These are phyloP conservation scores for Neckera pumila DNA, from an alignment of 225 moss, liverwort and hornwort genomes.

Conservation along the genomic window DNA sequence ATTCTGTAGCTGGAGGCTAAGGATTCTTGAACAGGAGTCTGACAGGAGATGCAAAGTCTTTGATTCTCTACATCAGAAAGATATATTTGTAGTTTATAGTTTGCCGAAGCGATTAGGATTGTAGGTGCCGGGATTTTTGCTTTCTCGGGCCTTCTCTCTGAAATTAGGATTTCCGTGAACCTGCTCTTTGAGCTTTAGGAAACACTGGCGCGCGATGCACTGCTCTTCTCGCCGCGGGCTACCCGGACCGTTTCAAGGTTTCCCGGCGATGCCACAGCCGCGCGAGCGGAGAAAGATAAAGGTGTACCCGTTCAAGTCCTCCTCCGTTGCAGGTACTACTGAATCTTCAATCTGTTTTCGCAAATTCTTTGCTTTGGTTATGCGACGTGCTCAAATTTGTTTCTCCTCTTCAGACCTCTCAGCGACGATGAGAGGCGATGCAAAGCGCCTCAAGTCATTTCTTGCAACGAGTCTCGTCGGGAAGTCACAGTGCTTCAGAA, in stretches of 20 bases:
- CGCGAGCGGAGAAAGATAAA: constrained; percentile 70
- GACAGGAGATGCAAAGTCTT: not conserved
- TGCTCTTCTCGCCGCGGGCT: constrained; percentile 6
- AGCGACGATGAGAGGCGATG: constrained; percentile 72
- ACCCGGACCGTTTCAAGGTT: not conserved
- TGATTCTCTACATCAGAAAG: not conserved
- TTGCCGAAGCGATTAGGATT: not conserved
- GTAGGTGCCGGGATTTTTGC: not conserved
- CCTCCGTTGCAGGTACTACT: constrained; percentile 49
- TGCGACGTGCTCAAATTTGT: not conserved
- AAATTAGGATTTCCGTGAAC: not conserved
- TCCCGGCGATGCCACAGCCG: constrained; percentile 20
- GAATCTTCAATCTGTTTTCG: not conserved
- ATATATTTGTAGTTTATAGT: not conserved
- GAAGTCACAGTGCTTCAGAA: constrained; percentile 85
- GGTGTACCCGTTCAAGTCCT: constrained; percentile 67
- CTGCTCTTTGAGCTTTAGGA: constrained; percentile 6
- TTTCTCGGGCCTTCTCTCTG: not conserved
- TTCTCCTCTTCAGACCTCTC: constrained; percentile 38
- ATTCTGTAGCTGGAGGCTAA: not conserved
- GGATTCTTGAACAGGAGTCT: not conserved
- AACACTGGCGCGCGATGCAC: constrained; percentile 18
- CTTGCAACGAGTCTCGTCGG: constrained; percentile 80
- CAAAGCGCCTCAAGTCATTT: constrained; percentile 73
- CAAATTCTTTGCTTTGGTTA: not conserved